Evolutionary conservation across 2,329 filamentous ascomycete genomes (phyloP).

Genomic region (Aspergillus unguis): DNA sequence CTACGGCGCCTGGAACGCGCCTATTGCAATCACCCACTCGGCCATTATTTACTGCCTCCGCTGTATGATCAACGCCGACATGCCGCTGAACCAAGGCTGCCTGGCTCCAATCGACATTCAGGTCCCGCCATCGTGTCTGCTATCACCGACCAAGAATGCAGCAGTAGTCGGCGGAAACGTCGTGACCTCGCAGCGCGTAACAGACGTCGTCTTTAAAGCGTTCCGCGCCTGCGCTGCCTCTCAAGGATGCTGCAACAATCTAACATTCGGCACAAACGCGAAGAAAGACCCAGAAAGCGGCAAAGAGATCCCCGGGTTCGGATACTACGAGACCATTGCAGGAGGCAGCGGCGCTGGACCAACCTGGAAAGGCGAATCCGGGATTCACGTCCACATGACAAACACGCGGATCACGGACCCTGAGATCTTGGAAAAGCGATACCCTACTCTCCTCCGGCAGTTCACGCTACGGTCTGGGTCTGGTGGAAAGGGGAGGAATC

Average conservation of each 20-base stretch:
- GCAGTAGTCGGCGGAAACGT: constrained; percentile 84
- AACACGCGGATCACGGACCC: constrained; percentile 83
- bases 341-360: constrained; percentile 74
- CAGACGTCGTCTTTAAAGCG: constrained; percentile 76
- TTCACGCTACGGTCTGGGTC: constrained; percentile 66
- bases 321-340: constrained; percentile 85
- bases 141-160: constrained; percentile 71
- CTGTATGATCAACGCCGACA: constrained; percentile 74
- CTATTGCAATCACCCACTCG: constrained; percentile 75
- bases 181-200: constrained; percentile 73
- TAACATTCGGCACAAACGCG: constrained; percentile 74
- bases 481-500: constrained; percentile 64
- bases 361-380: constrained; percentile 70
- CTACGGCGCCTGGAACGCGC: constrained; percentile 76
- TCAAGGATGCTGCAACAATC: constrained; percentile 79
- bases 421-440: constrained; percentile 76
- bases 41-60: constrained; percentile 85
- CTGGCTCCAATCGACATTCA: constrained; percentile 70
- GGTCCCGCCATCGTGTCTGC: constrained; percentile 66
- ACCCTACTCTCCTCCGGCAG: constrained; percentile 70
- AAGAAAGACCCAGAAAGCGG: constrained; percentile 59
- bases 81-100: constrained; percentile 84
- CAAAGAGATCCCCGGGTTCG: constrained; percentile 67
- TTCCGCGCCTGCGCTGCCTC: constrained; percentile 75
- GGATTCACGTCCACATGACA: constrained; percentile 82